phyloP scores from a whole-genome alignment of 441 rosid genomes.

The Aquilaria agallochum region DNA sequence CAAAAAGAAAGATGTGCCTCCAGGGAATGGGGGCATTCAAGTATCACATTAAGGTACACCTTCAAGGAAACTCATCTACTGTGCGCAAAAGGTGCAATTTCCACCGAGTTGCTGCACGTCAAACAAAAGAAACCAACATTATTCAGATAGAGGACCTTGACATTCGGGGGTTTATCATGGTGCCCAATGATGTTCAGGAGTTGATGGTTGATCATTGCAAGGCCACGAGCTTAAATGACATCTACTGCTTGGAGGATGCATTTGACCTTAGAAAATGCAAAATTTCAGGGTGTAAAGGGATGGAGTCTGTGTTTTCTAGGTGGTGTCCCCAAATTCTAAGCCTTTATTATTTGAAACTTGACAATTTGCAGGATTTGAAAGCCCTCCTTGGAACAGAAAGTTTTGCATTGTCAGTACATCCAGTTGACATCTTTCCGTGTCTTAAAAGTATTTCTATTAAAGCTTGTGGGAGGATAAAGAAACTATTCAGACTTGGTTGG shows the following conservation, averaged over 20 bases:
- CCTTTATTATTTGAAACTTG: constrained; percentile 8
- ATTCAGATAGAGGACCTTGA: not conserved
- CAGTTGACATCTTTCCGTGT: constrained; percentile 13
- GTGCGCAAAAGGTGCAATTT: not conserved
- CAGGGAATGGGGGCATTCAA: not conserved
- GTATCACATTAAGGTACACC: too few relatives aligned
- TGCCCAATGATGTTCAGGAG: constrained; percentile 13
- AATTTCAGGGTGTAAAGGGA: not conserved
- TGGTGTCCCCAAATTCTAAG: constrained; percentile 1
- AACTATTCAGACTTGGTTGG: not conserved
- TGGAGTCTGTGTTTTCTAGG: constrained; percentile 12
- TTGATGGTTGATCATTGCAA: not conserved
- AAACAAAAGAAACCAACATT: too few relatives aligned
- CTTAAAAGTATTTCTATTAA: not conserved
- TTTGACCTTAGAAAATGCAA: constrained; percentile 8
- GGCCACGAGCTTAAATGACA: not conserved
- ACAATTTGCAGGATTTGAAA: not conserved
- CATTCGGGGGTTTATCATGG: not conserved
- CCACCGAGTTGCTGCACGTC: not conserved
- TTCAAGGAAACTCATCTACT: too few relatives aligned
- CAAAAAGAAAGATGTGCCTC: not conserved
- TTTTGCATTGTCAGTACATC: not conserved
- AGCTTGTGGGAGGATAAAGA: too few relatives aligned
- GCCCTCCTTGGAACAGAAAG: constrained; percentile 2
- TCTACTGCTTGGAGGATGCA: constrained; percentile 3